A percentile compares a stretch with the other conserved stretches of the same genome.
phyloP scores from a whole-genome alignment of 2,329 filamentous ascomycete genomes.

The Huntiella bhutanensis region DNA sequence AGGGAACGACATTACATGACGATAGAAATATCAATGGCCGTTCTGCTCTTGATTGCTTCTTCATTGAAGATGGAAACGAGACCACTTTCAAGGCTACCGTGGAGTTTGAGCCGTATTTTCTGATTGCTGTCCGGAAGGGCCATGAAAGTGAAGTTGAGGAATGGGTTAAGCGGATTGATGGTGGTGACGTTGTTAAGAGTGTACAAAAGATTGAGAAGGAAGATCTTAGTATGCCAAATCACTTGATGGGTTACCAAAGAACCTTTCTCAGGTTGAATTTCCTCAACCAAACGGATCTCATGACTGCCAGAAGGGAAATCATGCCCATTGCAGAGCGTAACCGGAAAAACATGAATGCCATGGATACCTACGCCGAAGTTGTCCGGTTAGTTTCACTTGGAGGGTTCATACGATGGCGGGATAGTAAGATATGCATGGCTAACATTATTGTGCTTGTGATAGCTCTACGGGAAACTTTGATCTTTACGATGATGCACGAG shows the following conservation, averaged over 20 bases:
- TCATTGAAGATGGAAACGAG: slow-evolving; percentile 55
- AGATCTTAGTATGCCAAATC: slow-evolving; percentile 86
- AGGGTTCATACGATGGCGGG: too few relatives aligned
- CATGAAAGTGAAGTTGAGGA: slow-evolving; percentile 89
- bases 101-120: slow-evolving; percentile 91
- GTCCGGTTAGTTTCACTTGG: slow-evolving; percentile 44
- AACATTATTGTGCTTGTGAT: slow-evolving; percentile 10
- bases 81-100: slow-evolving; percentile 89
- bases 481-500: slow-evolving; percentile 77
- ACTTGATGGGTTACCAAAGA: slow-evolving; percentile 74
- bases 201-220: slow-evolving; percentile 73
- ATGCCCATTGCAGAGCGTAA: slow-evolving; percentile 91
- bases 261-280: slow-evolving; percentile 79
- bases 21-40: slow-evolving; percentile 66
- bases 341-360: slow-evolving; percentile 84
- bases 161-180: slow-evolving; percentile 63
- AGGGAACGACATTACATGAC: slow-evolving; percentile 75
- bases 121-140: slow-evolving; percentile 75
- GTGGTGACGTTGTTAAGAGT: slow-evolving; percentile 64
- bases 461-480: slow-evolving; percentile 72
- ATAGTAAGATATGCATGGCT: slow-evolving; percentile 8
- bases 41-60: slow-evolving; percentile 90
- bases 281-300: slow-evolving; percentile 66
- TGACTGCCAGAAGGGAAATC: slow-evolving; percentile 68
- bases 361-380: slow-evolving; percentile 97